Conservation (phyloP, 2,329 filamentous ascomycete genomes). For the Xylariomycetidae sp. region DNA sequence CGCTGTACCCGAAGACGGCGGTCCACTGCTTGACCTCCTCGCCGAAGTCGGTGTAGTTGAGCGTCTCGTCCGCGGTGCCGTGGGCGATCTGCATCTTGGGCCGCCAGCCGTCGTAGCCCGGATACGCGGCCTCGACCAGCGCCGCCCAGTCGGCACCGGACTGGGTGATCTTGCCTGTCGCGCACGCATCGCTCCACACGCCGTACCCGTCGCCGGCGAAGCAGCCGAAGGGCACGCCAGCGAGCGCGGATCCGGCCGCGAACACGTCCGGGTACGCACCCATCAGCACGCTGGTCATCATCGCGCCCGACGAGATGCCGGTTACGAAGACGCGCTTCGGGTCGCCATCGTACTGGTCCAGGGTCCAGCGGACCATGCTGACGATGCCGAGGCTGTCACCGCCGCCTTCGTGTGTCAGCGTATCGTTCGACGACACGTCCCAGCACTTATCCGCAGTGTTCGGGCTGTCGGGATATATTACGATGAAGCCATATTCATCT, state of each 20-base stretch:
- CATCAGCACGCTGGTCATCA: constrained; percentile 33
- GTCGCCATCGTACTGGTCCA: constrained; percentile 27
- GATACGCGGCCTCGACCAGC: constrained; percentile 37
- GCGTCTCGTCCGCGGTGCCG: constrained; percentile 43
- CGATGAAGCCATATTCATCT: constrained; percentile 36
- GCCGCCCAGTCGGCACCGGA: constrained; percentile 13
- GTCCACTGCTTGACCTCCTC: constrained; percentile 52
- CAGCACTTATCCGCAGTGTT: constrained; percentile 44
- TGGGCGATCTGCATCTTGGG: constrained; percentile 55
- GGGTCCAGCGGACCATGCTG: constrained; percentile 32
- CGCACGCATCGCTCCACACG: constrained; percentile 48
- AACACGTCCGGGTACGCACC: constrained; percentile 44
- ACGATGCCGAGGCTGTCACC: constrained; percentile 33
- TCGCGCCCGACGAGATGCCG: constrained; percentile 26
- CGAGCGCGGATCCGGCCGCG: constrained; percentile 36
- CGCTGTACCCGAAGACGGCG: constrained; percentile 29
- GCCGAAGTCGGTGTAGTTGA: constrained; percentile 46
- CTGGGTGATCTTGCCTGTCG: constrained; percentile 36
- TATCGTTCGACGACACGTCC: constrained; percentile 46
- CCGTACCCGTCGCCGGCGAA: constrained; percentile 35
- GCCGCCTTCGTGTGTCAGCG: constrained; percentile 28
- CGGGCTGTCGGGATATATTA: constrained; percentile 25
- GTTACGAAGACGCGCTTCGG: constrained; percentile 25
- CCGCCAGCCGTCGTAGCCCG: constrained; percentile 42
- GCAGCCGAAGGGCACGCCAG: constrained; percentile 45